Evolutionary conservation across 2,329 filamentous ascomycete species (phyloP).

Genomic region (Scedosporium dehoogii): DNA sequence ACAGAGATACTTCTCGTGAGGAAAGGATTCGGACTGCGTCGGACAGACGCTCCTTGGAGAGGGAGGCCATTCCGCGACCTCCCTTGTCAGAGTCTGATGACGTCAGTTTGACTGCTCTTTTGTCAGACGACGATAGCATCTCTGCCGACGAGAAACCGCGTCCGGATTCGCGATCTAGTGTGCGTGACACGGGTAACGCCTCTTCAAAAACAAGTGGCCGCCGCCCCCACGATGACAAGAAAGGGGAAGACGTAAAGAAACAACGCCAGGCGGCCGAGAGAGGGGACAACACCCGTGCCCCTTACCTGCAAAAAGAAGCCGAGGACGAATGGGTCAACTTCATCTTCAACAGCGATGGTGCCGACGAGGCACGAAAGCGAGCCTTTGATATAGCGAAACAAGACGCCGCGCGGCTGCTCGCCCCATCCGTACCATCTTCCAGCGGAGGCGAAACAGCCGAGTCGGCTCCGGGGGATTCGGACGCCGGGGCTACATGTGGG

Average conservation of each 20-base stretch:
- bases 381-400: slow-evolving; percentile 1
- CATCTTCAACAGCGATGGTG: background rate
- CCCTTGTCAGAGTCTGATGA: background rate
- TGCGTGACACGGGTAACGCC: too few relatives aligned
- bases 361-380: background rate
- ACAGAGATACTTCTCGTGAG: background rate
- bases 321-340: slow-evolving; percentile 2
- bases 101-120: slow-evolving; percentile 4
- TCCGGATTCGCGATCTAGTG: background rate
- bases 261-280: too few relatives aligned
- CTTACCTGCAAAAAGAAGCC: background rate
- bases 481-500: background rate
- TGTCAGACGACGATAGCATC: background rate
- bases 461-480: background rate
- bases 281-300: too few relatives aligned
- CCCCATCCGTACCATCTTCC: background rate
- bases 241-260: too few relatives aligned
- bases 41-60: background rate
- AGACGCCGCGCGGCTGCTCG: background rate
- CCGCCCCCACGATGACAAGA: too few relatives aligned
- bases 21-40: background rate
- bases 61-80: background rate
- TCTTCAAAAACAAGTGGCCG: too few relatives aligned
- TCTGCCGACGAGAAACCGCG: background rate
- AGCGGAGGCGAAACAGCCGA: background rate